Conservation (phyloP, 164 flowering plant genomes). For the Paratinospora sagittata region DNA sequence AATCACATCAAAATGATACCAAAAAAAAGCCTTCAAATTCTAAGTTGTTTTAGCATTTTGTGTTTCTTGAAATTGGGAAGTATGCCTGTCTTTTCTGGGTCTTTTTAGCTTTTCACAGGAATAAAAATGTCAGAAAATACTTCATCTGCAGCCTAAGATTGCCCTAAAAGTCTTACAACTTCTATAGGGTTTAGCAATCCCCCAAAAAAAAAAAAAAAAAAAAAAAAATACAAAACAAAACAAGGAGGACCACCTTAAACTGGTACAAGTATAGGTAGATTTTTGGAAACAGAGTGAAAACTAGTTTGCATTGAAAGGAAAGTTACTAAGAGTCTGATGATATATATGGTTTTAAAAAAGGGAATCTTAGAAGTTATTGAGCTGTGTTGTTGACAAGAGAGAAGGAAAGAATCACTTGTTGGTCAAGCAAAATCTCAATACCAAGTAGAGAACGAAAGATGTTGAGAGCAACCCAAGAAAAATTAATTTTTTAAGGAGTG, state of each 20-base stretch:
- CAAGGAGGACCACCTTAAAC: slow-evolving; percentile 1
- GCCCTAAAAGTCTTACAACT: slow-evolving; percentile 3
- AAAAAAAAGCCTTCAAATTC: neutral
- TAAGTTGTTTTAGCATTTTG: neutral
- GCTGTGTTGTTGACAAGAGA: slow-evolving; percentile 16
- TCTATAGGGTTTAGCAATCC: neutral
- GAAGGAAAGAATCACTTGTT: slow-evolving; percentile 23
- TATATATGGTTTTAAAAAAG: no score
- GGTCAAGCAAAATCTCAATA: slow-evolving; percentile 24
- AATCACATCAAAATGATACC: neutral
- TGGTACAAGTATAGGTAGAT: slow-evolving; percentile 4
- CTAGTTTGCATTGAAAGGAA: slow-evolving; percentile 12
- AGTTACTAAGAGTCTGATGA: neutral
- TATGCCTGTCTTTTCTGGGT: neutral
- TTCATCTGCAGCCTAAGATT: neutral
- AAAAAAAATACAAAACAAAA: no score
- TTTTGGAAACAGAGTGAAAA: neutral
- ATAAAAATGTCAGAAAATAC: neutral
- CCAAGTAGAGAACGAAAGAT: neutral
- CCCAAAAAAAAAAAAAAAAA: no score
- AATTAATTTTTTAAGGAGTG: neutral
- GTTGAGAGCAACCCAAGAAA: slow-evolving; percentile 6
- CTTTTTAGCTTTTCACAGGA: neutral
- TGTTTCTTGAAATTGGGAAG: neutral
- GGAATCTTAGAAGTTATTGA: neutral